Percentiles rank a stretch among this genome's conserved stretches.
Evolutionary conservation across 805 yeast species (phyloP).

Genomic region (Starmerella kuoi): DNA sequence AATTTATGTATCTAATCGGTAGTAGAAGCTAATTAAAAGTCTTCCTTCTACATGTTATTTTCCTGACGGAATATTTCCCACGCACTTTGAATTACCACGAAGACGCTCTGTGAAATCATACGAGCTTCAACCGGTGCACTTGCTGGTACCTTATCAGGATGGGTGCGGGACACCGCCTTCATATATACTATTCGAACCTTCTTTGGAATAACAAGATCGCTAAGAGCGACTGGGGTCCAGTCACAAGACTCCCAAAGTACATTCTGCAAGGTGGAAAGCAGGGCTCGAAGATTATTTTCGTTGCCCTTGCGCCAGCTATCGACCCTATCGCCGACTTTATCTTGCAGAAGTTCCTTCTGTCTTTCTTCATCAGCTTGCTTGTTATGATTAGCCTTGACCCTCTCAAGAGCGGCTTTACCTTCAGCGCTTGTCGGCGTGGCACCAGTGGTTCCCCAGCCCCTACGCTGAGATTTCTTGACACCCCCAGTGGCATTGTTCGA

Average conservation of each 20-base stretch:
- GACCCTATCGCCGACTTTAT: slow-evolving; percentile 44
- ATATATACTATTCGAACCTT: slow-evolving; percentile 75
- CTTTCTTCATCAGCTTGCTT: slow-evolving; percentile 40
- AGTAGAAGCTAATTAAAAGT: too few relatives aligned
- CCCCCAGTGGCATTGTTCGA: too few relatives aligned
- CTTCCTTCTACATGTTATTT: slow-evolving; percentile 19
- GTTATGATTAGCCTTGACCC: slow-evolving; percentile 38
- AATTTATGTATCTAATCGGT: too few relatives aligned
- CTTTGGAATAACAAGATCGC: slow-evolving; percentile 77
- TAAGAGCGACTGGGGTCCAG: slow-evolving; percentile 55
- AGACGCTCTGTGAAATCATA: slow-evolving; percentile 78
- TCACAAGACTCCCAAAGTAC: slow-evolving; percentile 55
- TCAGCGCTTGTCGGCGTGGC: slow-evolving; percentile 25
- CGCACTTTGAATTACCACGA: slow-evolving; percentile 69
- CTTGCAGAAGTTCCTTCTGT: slow-evolving; percentile 51
- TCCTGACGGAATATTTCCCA: slow-evolving; percentile 68
- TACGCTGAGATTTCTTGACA: slow-evolving; percentile 20
- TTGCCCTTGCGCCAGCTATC: slow-evolving; percentile 60
- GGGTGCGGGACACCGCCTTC: slow-evolving; percentile 68
- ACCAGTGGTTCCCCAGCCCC: slow-evolving; percentile 22
- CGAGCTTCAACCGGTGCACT: slow-evolving; percentile 52
- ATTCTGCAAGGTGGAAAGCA: slow-evolving; percentile 54
- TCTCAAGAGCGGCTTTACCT: slow-evolving; percentile 38
- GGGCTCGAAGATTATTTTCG: slow-evolving; percentile 66
- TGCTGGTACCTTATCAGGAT: slow-evolving; percentile 70